Percentiles rank a stretch among this genome's conserved stretches.
phyloP scores from a whole-genome alignment of 2,329 filamentous ascomycete species.

The Paecilomyces dactylethromorphus region DNA sequence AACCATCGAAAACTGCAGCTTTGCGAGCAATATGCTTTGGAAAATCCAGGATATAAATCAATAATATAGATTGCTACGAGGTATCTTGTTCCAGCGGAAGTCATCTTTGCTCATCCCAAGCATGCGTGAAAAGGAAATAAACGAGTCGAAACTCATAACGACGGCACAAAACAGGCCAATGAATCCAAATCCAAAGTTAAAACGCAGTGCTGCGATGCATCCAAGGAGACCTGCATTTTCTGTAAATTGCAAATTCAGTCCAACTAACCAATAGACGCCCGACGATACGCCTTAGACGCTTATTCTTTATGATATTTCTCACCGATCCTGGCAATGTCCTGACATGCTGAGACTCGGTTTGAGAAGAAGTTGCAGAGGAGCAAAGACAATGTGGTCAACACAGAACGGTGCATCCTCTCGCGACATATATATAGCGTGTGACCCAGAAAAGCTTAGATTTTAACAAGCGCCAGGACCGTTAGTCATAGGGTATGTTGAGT shows the following conservation, averaged over 20 bases:
- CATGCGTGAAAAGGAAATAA: background rate
- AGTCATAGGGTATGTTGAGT: background rate
- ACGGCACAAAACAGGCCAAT: background rate
- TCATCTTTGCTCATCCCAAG: background rate
- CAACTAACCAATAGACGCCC: background rate
- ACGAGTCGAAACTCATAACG: background rate
- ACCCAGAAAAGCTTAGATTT: background rate
- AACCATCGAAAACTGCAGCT: background rate
- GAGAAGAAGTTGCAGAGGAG: background rate
- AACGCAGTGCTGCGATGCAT: background rate
- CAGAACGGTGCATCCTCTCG: background rate
- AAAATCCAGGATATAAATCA: background rate
- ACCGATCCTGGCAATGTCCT: background rate
- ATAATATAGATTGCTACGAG: background rate
- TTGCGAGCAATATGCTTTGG: background rate
- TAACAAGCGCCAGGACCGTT: background rate
- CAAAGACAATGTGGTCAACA: background rate
- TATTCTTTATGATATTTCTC: background rate
- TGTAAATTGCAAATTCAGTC: constrained; percentile 2
- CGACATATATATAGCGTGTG: background rate
- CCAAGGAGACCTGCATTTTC: constrained; percentile 21
- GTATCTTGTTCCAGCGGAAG: background rate
- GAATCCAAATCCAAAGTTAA: background rate
- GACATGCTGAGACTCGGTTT: background rate
- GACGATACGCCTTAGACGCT: background rate